Evolutionary conservation across 257 asterid genomes (phyloP).

Genomic region (Linderniella brevidens): DNA sequence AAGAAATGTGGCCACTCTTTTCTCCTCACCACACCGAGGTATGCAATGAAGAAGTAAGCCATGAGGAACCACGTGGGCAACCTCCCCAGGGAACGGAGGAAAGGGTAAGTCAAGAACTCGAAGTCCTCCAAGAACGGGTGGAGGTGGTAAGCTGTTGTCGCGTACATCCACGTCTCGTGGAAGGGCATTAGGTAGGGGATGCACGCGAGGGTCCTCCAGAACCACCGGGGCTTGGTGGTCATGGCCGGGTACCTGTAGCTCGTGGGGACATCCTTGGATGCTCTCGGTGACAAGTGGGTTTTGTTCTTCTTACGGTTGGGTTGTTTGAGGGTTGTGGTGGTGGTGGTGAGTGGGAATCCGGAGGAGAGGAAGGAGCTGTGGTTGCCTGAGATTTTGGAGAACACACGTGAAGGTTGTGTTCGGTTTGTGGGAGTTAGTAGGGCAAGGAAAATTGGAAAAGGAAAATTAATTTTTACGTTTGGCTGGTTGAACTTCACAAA

Average conservation of each 20-base stretch:
- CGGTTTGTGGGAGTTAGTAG: too few relatives aligned
- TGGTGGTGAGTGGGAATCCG: too few relatives aligned
- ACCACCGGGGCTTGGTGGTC: constrained; percentile 72
- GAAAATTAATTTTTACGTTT: too few relatives aligned
- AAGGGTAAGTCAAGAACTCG: constrained; percentile 56
- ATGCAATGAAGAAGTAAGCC: constrained; percentile 75
- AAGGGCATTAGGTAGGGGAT: constrained; percentile 84
- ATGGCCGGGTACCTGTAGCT: constrained; percentile 59
- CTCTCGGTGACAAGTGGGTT: constrained; percentile 25
- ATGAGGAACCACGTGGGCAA: constrained; percentile 77
- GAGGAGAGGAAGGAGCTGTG: too few relatives aligned
- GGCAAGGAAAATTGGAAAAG: too few relatives aligned
- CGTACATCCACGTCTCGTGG: constrained; percentile 91
- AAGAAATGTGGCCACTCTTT: constrained; percentile 96
- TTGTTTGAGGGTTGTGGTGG: constrained; percentile 22
- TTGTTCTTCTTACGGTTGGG: constrained; percentile 14
- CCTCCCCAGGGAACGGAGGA: constrained; percentile 44
- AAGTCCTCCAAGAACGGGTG: constrained; percentile 64
- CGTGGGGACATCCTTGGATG: constrained; percentile 50
- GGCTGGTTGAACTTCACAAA: too few relatives aligned
- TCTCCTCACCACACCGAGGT: constrained; percentile 74
- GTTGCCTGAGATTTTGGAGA: too few relatives aligned
- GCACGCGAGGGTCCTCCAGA: constrained; percentile 87
- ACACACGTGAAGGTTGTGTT: too few relatives aligned
- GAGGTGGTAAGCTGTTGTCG: constrained; percentile 65